Base-by-base conservation (phyloP, 2,329 filamentous ascomycete species). In the Penicillium digitatum region DNA sequence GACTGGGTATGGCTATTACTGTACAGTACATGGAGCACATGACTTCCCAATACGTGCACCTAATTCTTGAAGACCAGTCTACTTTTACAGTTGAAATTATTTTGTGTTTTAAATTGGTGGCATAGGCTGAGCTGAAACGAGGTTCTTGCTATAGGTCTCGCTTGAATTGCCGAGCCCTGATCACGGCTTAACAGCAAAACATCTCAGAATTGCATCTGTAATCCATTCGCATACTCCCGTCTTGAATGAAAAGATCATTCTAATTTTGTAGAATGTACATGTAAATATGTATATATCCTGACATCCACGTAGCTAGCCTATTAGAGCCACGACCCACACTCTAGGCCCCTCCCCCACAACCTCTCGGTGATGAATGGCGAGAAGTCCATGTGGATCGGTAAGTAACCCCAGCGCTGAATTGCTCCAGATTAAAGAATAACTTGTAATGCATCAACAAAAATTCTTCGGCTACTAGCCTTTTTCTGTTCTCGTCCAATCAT, bases 111-210 rank as follows among this genome's bases (percentile, higher is more conserved):
- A 7, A 11, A 14, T 31, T 16, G 10, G 4, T 20, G 5, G 7
- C 11, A 42, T 42, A 11, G 3, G 16, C 20, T 35, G 16, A 34
- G 29, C 7, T n/a, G 8, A n/a, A 18, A 20, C 11, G 9, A 16
- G 2, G 9, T 10, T 27, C 18, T n/a, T 22, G 11, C 20, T 16
- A 4, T 11, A 24, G 10, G n/a, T 4, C 4, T 40, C 18, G 14
- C 4, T 20, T 14, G 9, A 24, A 24, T 29, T 60, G 57, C 43
- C 20, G 20, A 18, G 11, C 22, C 20, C 12, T 34, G 1, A 51
- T 39, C 27, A 37, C n/a, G 45, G 38, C 50, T 56, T 54, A 11
- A 46, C 14, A 46, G 52, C 32, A 38, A 57, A 16, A 48, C 55
- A 57, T 45, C 52, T 38, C 16, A 55, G 31, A 14, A 31, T 26